Evolutionary conservation across 108 stramenopile genomes (phyloP), one percentile per base, ranked within the genome.

Genomic region (Hondaea fermentalgiana): DNA sequence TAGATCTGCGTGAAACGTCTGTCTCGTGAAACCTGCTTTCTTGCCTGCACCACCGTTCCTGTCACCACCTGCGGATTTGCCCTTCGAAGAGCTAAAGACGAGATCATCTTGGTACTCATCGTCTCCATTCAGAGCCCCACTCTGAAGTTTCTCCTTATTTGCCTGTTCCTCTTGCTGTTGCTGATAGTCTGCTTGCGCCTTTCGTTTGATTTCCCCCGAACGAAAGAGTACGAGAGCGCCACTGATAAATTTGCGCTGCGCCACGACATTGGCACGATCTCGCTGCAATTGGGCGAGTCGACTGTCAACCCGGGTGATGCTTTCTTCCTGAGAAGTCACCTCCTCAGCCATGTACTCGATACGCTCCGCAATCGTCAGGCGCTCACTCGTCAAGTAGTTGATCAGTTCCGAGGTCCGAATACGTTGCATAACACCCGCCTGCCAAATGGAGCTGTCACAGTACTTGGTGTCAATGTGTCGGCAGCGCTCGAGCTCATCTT

Each of bases 391-490:
- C 51, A 83, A 45, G n/a, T 83, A 83, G 49, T 83, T 83, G 19
- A 83, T 47, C 16, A 83, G 76, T 8, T 83, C 76, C 12, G 76
- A 83, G 6, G 17, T 83, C 12, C 76, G 76, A 23, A 83, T 83
- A 23, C 76, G 76, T 3, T 83, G 76, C 76, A 83, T 83, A 17
- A 83, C 76, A 12, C 76, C 76, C 16, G 76, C 23, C 51, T 83
- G 76, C 76, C 76, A 83, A 53, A 83, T 83, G 12, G 76, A 8
- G 76, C 76, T 83, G 28, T 83, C 76, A 3, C 76, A 83, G 3
- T 53, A 83, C 51, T 83, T 83, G 51, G 49, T 83, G n/a, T 23
- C 5, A 12, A 83, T 53, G 17, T 83, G n/a, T 0, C 76, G 17
- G 51, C 76, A 83, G 0, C 76, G 76, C 49, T 83, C 76, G 45